Percentiles rank a stretch among this genome's conserved stretches.
phyloP scores from a whole-genome alignment of 1,284 basidiomycete genomes.

The Tilletia setariae region DNA sequence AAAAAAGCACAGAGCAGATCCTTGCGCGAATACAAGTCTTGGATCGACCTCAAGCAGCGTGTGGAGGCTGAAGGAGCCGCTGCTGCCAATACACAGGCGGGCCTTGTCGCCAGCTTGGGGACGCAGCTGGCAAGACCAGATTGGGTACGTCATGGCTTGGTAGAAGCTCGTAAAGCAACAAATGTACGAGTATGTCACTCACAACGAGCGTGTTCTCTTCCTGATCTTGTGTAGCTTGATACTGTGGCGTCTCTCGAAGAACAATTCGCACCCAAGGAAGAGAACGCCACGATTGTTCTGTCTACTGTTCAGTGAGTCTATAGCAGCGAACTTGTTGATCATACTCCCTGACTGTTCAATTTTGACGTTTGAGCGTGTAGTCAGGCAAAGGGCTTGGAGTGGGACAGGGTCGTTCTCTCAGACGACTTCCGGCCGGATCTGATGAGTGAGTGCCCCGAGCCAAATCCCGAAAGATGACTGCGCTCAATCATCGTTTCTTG shows the following conservation, averaged over 20 bases:
- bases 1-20: constrained; percentile 32
- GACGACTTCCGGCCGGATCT: constrained; percentile 42
- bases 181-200: not conserved
- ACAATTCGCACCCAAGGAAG: constrained; percentile 30
- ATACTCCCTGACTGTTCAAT: not conserved
- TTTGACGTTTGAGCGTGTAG: not conserved
- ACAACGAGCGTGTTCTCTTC: not conserved
- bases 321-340: not conserved
- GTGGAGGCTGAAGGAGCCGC: constrained; percentile 41
- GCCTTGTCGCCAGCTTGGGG: constrained; percentile 38
- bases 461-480: constrained; percentile 24
- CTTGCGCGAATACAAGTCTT: constrained; percentile 41
- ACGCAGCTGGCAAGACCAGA: constrained; percentile 30
- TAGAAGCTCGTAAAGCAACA: no score
- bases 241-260: constrained; percentile 32
- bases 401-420: constrained; percentile 41
- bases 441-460: constrained; percentile 17
- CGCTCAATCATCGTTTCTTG: constrained; percentile 2
- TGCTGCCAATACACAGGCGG: constrained; percentile 38
- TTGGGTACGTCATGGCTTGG: constrained; percentile 19
- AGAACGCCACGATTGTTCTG: constrained; percentile 32
- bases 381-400: constrained; percentile 48
- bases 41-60: constrained; percentile 46
- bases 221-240: constrained; percentile 19
- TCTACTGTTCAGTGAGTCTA: constrained; percentile 35